phyloP scores from a whole-genome alignment of 2,329 filamentous ascomycete species.

The Waltergamsia citrina region DNA sequence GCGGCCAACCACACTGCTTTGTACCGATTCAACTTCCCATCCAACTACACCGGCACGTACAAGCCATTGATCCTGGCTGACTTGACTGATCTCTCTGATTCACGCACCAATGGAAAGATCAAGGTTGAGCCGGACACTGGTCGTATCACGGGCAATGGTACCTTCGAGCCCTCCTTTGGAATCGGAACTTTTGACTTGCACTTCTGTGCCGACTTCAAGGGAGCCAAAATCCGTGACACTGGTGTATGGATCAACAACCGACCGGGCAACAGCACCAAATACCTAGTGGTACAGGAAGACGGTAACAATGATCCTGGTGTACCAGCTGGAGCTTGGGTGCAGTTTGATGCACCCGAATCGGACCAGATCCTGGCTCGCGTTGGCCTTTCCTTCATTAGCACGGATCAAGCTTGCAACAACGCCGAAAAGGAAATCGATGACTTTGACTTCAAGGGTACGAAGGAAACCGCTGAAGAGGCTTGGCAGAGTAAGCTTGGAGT shows the following conservation, averaged over 20 bases:
- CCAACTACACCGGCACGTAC: slow-evolving; percentile 12
- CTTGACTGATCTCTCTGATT: slow-evolving; percentile 41
- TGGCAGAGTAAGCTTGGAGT: slow-evolving; percentile 57
- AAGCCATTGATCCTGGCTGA: slow-evolving; percentile 49
- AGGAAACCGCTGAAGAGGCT: slow-evolving; percentile 41
- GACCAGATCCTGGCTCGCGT: slow-evolving; percentile 54
- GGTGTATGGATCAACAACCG: slow-evolving; percentile 49
- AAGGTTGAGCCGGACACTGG: slow-evolving; percentile 30
- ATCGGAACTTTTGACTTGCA: slow-evolving; percentile 45
- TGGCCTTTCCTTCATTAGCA: slow-evolving; percentile 62
- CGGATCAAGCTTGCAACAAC: slow-evolving; percentile 58
- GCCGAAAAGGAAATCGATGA: slow-evolving; percentile 60
- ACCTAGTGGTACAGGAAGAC: slow-evolving; percentile 18
- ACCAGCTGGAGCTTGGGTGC: slow-evolving; percentile 50
- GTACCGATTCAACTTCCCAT: slow-evolving; percentile 50
- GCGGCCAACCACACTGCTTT: slow-evolving; percentile 49
- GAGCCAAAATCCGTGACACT: slow-evolving; percentile 40
- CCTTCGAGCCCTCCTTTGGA: slow-evolving; percentile 52
- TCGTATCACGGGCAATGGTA: slow-evolving; percentile 49
- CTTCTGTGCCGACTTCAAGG: slow-evolving; percentile 52
- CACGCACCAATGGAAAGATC: slow-evolving; percentile 12
- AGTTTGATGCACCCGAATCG: slow-evolving; percentile 35
- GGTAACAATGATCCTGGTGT: slow-evolving; percentile 12
- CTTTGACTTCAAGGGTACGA: slow-evolving; percentile 52
- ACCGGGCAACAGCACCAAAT: slow-evolving; percentile 32